These are phyloP conservation scores for Penicillium desertorum DNA, from an alignment of 495 filamentous ascomycete genomes.

Conservation along the genomic window DNA sequence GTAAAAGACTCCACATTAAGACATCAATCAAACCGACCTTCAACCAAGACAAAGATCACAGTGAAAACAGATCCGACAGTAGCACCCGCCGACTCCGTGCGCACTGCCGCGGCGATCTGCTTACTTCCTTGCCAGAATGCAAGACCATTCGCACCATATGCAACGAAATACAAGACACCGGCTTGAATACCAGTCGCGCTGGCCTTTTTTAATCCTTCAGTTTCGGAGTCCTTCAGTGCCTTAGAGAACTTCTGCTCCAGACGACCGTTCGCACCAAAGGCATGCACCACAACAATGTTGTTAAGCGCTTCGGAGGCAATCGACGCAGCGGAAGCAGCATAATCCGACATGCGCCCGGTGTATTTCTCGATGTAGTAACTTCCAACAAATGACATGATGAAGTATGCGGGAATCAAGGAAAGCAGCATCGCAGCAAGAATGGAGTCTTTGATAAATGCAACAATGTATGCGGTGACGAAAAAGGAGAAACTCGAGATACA, in stretches of 20 bases:
- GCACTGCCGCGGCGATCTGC: constrained; percentile 50
- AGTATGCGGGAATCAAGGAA: constrained; percentile 62
- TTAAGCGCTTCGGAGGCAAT: constrained; percentile 50
- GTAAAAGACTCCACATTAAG: not conserved
- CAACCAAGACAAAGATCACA: constrained; percentile 64
- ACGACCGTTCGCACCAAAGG: constrained; percentile 46
- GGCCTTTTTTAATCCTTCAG: constrained; percentile 55
- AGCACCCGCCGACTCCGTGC: constrained; percentile 26
- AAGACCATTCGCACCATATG: constrained; percentile 62
- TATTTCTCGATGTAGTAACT: constrained; percentile 61
- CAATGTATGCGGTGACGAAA: constrained; percentile 62
- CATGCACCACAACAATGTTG: constrained; percentile 51
- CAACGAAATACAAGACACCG: constrained; percentile 67
- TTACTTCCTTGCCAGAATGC: constrained; percentile 66
- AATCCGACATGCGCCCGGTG: constrained; percentile 51
- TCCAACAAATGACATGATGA: constrained; percentile 63
- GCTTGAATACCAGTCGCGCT: constrained; percentile 58
- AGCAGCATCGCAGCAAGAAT: constrained; percentile 44
- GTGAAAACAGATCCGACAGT: constrained; percentile 63
- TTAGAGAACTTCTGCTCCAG: constrained; percentile 55
- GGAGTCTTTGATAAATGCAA: constrained; percentile 61
- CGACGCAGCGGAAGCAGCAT: constrained; percentile 48
- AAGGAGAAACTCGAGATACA: constrained; percentile 57
- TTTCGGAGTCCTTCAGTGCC: constrained; percentile 45
- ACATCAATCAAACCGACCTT: constrained; percentile 46